Percentiles rank a stretch among this genome's conserved stretches.
Conservation (phyloP, 228 moss, liverwort and hornwort species). For the Sphagnum fallax region DNA sequence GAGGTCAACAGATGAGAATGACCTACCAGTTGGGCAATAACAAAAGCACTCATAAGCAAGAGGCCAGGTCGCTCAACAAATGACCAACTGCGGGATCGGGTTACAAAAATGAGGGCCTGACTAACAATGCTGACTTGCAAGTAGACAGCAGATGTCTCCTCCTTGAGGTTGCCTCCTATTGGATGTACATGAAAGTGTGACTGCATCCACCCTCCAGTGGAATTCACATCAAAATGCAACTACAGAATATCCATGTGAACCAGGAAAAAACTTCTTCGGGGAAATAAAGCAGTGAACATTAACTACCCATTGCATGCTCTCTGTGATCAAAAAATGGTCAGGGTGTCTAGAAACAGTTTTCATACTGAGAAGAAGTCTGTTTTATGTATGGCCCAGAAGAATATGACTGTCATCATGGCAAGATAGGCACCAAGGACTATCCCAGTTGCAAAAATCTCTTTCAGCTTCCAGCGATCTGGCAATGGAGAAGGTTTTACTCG, state of each 20-base stretch:
- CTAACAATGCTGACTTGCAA: constrained; percentile 46
- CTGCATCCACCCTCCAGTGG: constrained; percentile 14
- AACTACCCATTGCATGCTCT: too few relatives aligned
- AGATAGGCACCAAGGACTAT: background rate
- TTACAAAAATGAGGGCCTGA: constrained; percentile 44
- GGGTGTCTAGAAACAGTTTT: background rate
- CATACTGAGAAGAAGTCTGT: constrained; percentile 1
- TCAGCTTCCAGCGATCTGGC: constrained; percentile 6
- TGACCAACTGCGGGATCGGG: constrained; percentile 42
- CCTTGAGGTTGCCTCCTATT: background rate
- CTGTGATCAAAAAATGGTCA: background rate
- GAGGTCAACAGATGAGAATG: background rate
- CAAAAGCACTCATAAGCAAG: constrained; percentile 22
- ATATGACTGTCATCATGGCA: constrained; percentile 3
- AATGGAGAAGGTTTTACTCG: constrained; percentile 3
- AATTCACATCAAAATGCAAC: too few relatives aligned
- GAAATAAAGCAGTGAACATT: too few relatives aligned
- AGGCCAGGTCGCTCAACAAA: constrained; percentile 34
- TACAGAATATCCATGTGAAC: too few relatives aligned
- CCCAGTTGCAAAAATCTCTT: constrained; percentile 2
- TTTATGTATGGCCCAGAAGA: background rate
- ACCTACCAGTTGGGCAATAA: constrained; percentile 31
- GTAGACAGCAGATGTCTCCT: constrained; percentile 26
- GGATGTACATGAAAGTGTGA: constrained; percentile 21
- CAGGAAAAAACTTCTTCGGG: too few relatives aligned